Evolutionary conservation across 371 early-diverging fungal species (phyloP).

Genomic region (Aphelidium insulamus): DNA sequence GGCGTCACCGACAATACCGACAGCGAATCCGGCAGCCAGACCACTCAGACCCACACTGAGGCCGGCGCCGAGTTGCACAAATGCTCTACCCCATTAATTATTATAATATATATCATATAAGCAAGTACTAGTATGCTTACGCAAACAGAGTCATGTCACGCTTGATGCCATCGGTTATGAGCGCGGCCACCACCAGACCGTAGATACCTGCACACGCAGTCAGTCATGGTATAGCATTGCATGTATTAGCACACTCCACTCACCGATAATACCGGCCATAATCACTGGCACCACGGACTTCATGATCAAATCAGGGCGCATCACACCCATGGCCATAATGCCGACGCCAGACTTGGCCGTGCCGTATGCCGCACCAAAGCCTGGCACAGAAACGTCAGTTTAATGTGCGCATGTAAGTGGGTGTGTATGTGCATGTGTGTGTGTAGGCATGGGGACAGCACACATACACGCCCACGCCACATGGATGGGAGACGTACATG

Average conservation of each 20-base stretch:
- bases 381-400: slow-evolving; percentile 11
- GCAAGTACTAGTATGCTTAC: slow-evolving; percentile 2
- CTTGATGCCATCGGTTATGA: slow-evolving; percentile 39
- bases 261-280: slow-evolving; percentile 85
- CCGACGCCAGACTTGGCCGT: slow-evolving; percentile 80
- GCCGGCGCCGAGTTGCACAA: slow-evolving; percentile 65
- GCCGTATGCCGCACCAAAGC: slow-evolving; percentile 79
- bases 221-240: slow-evolving; percentile 50
- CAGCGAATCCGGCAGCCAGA: slow-evolving; percentile 75
- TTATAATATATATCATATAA: slow-evolving; percentile 1
- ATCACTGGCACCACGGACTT: slow-evolving; percentile 66
- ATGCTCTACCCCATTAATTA: slow-evolving; percentile 30
- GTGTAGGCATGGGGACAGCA: not conserved
- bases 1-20: slow-evolving; percentile 74
- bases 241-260: slow-evolving; percentile 72
- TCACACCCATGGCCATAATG: slow-evolving; percentile 63
- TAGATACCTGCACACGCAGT: slow-evolving; percentile 40
- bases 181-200: slow-evolving; percentile 64
- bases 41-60: slow-evolving; percentile 64
- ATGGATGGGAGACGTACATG: slow-evolving; percentile 45
- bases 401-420: slow-evolving; percentile 1
- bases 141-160: slow-evolving; percentile 32
- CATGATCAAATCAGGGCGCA: slow-evolving; percentile 71
- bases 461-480: not conserved
- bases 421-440: not conserved